A percentile compares a stretch with the other conserved stretches of the same genome.
Evolutionary conservation across 495 filamentous ascomycete species (phyloP).

Genomic region (Diplogelasinospora grovesii): DNA sequence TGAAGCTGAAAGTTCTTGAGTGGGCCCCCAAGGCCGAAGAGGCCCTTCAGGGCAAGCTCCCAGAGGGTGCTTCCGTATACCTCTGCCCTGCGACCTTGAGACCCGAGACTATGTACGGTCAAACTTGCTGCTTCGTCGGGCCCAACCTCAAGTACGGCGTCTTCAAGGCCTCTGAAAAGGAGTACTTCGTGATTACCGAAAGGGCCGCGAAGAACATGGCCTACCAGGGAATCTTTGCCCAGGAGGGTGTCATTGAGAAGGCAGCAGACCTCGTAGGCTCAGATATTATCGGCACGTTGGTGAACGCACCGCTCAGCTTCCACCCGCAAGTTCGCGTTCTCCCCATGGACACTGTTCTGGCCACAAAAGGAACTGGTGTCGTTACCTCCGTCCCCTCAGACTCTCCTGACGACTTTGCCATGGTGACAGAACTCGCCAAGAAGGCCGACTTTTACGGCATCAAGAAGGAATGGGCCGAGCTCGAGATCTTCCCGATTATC

Average conservation of each 20-base stretch:
- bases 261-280: constrained; percentile 65
- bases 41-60: constrained; percentile 68
- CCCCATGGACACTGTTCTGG: constrained; percentile 89
- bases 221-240: constrained; percentile 78
- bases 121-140: constrained; percentile 92
- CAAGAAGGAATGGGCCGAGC: constrained; percentile 91
- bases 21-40: constrained; percentile 69
- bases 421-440: constrained; percentile 78
- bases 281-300: constrained; percentile 75
- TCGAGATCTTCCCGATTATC: constrained; percentile 84
- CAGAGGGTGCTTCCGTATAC: constrained; percentile 73
- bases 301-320: constrained; percentile 85
- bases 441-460: constrained; percentile 98
- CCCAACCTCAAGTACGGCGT: constrained; percentile 68
- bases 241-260: constrained; percentile 68
- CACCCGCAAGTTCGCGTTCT: constrained; percentile 79
- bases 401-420: constrained; percentile 93
- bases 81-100: constrained; percentile 88
- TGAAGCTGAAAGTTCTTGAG: constrained; percentile 85
- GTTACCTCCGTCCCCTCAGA: constrained; percentile 94
- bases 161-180: constrained; percentile 74
- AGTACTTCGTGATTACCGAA: constrained; percentile 81
- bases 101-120: constrained; percentile 98
- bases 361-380: constrained; percentile 91
- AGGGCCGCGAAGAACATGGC: constrained; percentile 93